These are phyloP conservation scores for Colletotrichum lini DNA, from an alignment of 2,329 filamentous ascomycete species.

Conservation along the genomic window DNA sequence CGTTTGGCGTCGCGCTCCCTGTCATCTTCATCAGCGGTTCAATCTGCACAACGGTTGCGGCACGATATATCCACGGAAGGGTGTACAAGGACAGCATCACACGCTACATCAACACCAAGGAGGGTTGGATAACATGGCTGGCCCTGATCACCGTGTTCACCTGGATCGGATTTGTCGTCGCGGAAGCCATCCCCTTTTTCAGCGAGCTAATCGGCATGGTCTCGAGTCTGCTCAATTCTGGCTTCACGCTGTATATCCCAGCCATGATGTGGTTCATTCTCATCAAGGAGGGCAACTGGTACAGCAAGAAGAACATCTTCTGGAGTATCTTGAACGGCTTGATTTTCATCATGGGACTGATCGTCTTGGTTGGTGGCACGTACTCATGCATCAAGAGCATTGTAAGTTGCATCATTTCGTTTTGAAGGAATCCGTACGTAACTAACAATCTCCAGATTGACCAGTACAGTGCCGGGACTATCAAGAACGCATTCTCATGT, in stretches of 20 bases:
- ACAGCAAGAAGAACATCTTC: too few species aligned
- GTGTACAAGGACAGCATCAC: slow-evolving; percentile 59
- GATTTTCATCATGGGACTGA: too few species aligned
- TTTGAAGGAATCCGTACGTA: too few species aligned
- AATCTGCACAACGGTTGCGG: slow-evolving; percentile 70
- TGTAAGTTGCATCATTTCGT: too few species aligned
- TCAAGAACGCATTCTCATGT: too few species aligned
- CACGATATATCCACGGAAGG: slow-evolving; percentile 62
- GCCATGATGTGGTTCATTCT: slow-evolving; percentile 61
- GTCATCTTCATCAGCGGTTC: slow-evolving; percentile 83
- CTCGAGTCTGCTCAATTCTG: slow-evolving; percentile 63
- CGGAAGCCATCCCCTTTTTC: slow-evolving; percentile 82
- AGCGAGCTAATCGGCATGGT: slow-evolving; percentile 73
- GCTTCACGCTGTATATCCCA: slow-evolving; percentile 59
- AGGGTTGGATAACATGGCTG: slow-evolving; percentile 70
- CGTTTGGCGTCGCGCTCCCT: slow-evolving; percentile 78
- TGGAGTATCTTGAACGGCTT: too few species aligned
- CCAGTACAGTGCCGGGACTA: too few species aligned
- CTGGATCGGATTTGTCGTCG: slow-evolving; percentile 78
- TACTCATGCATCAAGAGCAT: too few species aligned
- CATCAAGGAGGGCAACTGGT: slow-evolving; percentile 47
- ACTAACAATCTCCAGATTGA: too few species aligned
- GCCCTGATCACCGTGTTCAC: slow-evolving; percentile 71
- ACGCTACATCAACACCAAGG: slow-evolving; percentile 63
- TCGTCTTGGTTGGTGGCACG: too few species aligned